Evolutionary conservation across 2,329 filamentous ascomycete species (phyloP).

Genomic region (Coniella lustricola): DNA sequence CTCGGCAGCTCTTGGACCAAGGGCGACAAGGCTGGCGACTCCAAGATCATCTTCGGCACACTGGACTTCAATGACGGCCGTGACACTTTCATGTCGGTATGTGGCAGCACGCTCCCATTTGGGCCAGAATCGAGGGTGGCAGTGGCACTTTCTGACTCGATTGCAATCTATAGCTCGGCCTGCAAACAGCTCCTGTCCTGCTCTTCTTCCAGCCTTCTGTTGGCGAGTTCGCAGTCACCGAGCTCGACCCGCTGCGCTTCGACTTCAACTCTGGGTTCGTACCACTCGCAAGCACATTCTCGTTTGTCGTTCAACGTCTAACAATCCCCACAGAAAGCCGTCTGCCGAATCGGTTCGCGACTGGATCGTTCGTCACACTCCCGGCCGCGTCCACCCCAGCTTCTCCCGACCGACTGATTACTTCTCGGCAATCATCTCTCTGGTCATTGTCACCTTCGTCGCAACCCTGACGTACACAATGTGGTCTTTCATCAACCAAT

Average conservation of each 20-base stretch:
- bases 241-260: constrained; percentile 65
- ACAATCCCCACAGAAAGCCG: constrained; percentile 47
- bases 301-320: not conserved
- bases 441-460: constrained; percentile 60
- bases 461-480: constrained; percentile 63
- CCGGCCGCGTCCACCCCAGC: constrained; percentile 69
- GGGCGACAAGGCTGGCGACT: constrained; percentile 69
- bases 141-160: constrained; percentile 2
- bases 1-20: constrained; percentile 80
- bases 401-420: constrained; percentile 85
- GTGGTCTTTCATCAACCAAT: constrained; percentile 70
- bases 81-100: constrained; percentile 78
- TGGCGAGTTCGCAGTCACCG: constrained; percentile 68
- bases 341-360: constrained; percentile 69
- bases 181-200: constrained; percentile 90
- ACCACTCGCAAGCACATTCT: not conserved
- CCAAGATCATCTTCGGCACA: constrained; percentile 70
- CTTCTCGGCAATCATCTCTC: constrained; percentile 60
- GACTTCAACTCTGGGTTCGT: constrained; percentile 77
- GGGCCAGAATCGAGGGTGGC: no score
- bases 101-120: constrained; percentile 18
- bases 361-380: constrained; percentile 74
- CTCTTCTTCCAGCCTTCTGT: constrained; percentile 79
- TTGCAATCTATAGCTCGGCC: constrained; percentile 57
- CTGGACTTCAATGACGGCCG: constrained; percentile 85